Evolutionary conservation across 2,329 filamentous ascomycete genomes (phyloP).

Genomic region (Aspergillus aculeatinus): DNA sequence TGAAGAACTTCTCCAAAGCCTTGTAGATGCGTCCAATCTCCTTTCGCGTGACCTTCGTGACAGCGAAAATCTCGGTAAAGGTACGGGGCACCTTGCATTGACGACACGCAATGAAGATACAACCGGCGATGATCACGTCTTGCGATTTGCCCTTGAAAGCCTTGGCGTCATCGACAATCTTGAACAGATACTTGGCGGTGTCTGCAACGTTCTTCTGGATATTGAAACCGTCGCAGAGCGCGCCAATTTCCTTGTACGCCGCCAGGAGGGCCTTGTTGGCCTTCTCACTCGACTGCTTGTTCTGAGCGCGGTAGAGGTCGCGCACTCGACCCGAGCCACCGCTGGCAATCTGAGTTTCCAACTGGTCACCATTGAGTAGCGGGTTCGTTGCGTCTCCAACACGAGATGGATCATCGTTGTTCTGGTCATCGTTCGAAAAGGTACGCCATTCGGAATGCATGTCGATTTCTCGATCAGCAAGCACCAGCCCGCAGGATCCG

Average conservation of each 20-base stretch:
- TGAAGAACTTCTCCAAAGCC: slow-evolving; percentile 81
- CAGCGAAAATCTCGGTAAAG: slow-evolving; percentile 89
- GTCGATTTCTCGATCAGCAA: slow-evolving; percentile 89
- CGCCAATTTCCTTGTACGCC: slow-evolving; percentile 84
- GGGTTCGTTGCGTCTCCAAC: slow-evolving; percentile 92
- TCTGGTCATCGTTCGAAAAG: slow-evolving; percentile 96
- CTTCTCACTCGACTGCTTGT: slow-evolving; percentile 78
- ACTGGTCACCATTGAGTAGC: slow-evolving; percentile 83
- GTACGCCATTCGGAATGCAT: slow-evolving; percentile 98
- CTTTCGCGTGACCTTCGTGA: slow-evolving; percentile 94
- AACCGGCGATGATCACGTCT: slow-evolving; percentile 90
- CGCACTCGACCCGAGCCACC: slow-evolving; percentile 70
- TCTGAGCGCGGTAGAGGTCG: slow-evolving; percentile 80
- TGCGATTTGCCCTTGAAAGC: slow-evolving; percentile 93
- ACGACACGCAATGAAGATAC: slow-evolving; percentile 96
- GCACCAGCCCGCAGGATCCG: slow-evolving; percentile 83
- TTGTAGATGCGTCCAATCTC: slow-evolving; percentile 98
- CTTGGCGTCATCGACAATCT: slow-evolving; percentile 88
- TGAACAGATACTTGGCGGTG: slow-evolving; percentile 91
- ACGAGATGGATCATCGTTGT: slow-evolving; percentile 94
- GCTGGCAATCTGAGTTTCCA: slow-evolving; percentile 84
- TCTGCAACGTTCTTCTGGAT: slow-evolving; percentile 80
- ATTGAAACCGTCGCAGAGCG: slow-evolving; percentile 80
- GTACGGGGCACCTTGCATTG: slow-evolving; percentile 83
- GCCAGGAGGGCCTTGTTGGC: slow-evolving; percentile 75